Percentiles rank a stretch among this genome's conserved stretches.
These are phyloP conservation scores for Psilocybe tampanensis DNA, from an alignment of 768 basidiomycete species.

Conservation along the genomic window DNA sequence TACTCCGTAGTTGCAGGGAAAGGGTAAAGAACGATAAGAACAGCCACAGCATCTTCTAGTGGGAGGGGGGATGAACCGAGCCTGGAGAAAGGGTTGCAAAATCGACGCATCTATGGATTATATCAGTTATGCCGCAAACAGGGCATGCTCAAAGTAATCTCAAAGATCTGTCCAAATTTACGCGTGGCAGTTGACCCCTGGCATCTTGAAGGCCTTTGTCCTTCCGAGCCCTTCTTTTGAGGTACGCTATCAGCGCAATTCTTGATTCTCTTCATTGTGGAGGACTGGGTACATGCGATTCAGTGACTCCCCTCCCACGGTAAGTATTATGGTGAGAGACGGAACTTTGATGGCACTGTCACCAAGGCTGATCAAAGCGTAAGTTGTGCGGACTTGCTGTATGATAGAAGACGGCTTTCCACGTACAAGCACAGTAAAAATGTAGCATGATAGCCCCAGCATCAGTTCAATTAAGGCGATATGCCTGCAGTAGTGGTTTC, in stretches of 20 bases:
- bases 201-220: constrained; percentile 17
- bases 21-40: constrained; percentile 25
- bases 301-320: constrained; percentile 19
- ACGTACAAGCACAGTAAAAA: constrained; percentile 13
- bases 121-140: constrained; percentile 10
- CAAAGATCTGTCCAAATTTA: constrained; percentile 23
- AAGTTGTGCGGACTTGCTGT: constrained; percentile 20
- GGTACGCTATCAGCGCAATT: constrained; percentile 24
- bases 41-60: constrained; percentile 26
- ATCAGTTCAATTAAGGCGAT: neutral
- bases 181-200: constrained; percentile 32
- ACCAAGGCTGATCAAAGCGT: constrained; percentile 18
- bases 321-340: constrained; percentile 21
- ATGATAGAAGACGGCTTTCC: constrained; percentile 13
- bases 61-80: constrained; percentile 14
- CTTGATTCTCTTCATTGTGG: constrained; percentile 16
- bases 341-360: constrained; percentile 22
- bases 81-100: constrained; percentile 16
- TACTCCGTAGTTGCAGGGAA: constrained; percentile 19
- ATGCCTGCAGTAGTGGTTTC: neutral
- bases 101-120: constrained; percentile 6
- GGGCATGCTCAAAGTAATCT: constrained; percentile 15
- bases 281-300: constrained; percentile 14
- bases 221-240: constrained; percentile 23
- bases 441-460: neutral